Percentiles rank a stretch among this genome's conserved stretches.
These are phyloP conservation scores for Xylaria arbuscula DNA, from an alignment of 2,329 filamentous ascomycete genomes.

Conservation along the genomic window DNA sequence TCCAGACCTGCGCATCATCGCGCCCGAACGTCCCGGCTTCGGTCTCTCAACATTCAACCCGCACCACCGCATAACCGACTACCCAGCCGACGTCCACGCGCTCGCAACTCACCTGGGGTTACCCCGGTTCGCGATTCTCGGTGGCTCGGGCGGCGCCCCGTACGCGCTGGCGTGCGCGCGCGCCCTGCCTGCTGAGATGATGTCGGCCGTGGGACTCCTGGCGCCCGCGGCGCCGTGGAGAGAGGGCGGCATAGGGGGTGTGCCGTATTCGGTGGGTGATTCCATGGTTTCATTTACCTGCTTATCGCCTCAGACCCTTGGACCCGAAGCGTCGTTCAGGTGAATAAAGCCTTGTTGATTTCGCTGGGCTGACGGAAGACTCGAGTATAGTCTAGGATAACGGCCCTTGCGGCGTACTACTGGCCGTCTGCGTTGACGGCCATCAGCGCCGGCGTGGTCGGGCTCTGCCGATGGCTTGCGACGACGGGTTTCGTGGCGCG, in stretches of 20 bases:
- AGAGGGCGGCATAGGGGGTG: slow-evolving; percentile 6
- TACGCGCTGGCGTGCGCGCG: slow-evolving; percentile 44
- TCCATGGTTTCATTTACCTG: no score
- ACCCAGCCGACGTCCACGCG: slow-evolving; percentile 42
- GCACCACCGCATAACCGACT: slow-evolving; percentile 41
- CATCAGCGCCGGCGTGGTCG: slow-evolving; percentile 6
- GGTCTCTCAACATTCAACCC: slow-evolving; percentile 50
- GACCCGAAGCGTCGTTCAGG: not conserved
- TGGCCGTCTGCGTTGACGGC: slow-evolving; percentile 8
- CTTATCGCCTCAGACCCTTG: not conserved
- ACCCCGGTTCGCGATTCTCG: slow-evolving; percentile 43
- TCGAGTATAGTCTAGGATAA: slow-evolving; percentile 15
- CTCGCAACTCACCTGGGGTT: slow-evolving; percentile 43
- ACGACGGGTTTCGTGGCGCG: slow-evolving; percentile 11
- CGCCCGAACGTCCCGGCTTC: slow-evolving; percentile 50
- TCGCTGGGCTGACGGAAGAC: not conserved
- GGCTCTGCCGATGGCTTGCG: slow-evolving; percentile 14
- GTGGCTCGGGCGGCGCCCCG: slow-evolving; percentile 47
- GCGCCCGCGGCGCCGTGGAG: slow-evolving; percentile 24
- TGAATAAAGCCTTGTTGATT: not conserved
- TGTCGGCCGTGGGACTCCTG: slow-evolving; percentile 26
- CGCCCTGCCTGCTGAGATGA: slow-evolving; percentile 40
- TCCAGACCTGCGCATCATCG: slow-evolving; percentile 44
- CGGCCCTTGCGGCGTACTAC: slow-evolving; percentile 10
- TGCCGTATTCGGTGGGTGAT: slow-evolving; percentile 12